These are phyloP conservation scores for Aspergillus sparsus DNA, from an alignment of 495 filamentous ascomycete genomes.

Conservation along the genomic window DNA sequence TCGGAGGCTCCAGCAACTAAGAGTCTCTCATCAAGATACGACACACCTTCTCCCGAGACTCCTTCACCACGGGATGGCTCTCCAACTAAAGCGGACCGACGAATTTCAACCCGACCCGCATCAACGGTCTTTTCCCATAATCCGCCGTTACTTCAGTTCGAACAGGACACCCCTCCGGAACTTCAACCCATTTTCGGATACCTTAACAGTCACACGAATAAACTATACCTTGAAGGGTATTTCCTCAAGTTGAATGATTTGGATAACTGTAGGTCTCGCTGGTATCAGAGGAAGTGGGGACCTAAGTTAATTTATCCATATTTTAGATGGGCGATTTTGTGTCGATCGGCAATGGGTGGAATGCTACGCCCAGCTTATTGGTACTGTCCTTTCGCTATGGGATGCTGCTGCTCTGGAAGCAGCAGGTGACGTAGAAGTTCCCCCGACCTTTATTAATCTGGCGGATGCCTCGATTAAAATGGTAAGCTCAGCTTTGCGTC, in stretches of 20 bases:
- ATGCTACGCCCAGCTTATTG: slow-evolving; percentile 95
- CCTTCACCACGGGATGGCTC: slow-evolving; percentile 38
- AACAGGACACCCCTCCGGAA: slow-evolving; percentile 83
- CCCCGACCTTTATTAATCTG: slow-evolving; percentile 95
- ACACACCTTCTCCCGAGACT: slow-evolving; percentile 43
- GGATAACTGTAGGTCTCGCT: slow-evolving; percentile 72
- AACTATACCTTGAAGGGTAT: slow-evolving; percentile 96
- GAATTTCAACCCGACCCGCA: slow-evolving; percentile 53
- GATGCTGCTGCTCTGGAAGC: slow-evolving; percentile 91
- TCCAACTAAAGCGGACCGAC: slow-evolving; percentile 34
- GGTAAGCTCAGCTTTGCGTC: slow-evolving; percentile 52
- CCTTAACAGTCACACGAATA: slow-evolving; percentile 93
- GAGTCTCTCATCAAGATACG: slow-evolving; percentile 34
- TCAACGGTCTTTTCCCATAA: slow-evolving; percentile 79
- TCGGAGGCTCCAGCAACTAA: slow-evolving; percentile 23
- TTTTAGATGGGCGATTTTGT: slow-evolving; percentile 79
- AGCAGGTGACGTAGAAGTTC: slow-evolving; percentile 79
- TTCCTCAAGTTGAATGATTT: slow-evolving; percentile 95
- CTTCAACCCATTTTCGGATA: slow-evolving; percentile 91
- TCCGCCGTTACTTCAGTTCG: slow-evolving; percentile 83
- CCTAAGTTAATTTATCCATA: slow-evolving; percentile 13
- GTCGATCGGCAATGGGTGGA: slow-evolving; percentile 89
- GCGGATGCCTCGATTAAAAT: slow-evolving; percentile 97
- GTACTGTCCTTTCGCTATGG: slow-evolving; percentile 93
- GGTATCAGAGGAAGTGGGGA: background rate